Base-by-base conservation (phyloP, 2,329 filamentous ascomycete genomes). In the Aspergillus thermomutatus region DNA sequence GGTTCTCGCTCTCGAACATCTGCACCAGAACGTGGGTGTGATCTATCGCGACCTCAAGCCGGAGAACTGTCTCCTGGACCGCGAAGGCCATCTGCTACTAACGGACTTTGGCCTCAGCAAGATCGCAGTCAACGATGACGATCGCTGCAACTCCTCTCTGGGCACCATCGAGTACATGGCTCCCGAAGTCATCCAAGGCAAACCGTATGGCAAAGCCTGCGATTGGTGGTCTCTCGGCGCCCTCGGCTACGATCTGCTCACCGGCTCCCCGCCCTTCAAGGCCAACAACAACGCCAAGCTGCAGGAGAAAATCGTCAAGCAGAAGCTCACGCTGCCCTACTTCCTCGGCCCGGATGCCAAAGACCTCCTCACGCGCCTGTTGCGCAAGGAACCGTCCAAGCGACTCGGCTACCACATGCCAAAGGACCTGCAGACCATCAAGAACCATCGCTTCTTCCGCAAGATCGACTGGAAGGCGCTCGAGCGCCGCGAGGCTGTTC, bases 111-210 rank as follows among this genome's bases (percentile, higher is more conserved):
- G 94, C 4, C 84, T 99, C 19, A 96, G 91, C 77, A 99, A 99
- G 76, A 94, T 97, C 31, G 88, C 92, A 0, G 83, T 94, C 17
- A 87, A 92, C 56, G 76, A 84, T 54, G 82, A 84, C 54, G 82
- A 82, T 62, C 82, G 81, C 31, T 97, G 93, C 81, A 91, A 92
- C 75, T 96, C 91, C 45, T 89, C 97, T 63, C 85, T 97, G 9
- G 94, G 94, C 51, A 99, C 94, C 0, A 88, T 97, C 57, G 94
- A 97, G 73, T 99, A 99, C 82, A 99, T 99, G 94, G 95, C 94
- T 0, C 94, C 94, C 0, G 94, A 99, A 76, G 90, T 99, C 52
- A 86, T 99, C 59, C 84, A 87, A 60, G 92, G 92, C 59, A 87
- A 90, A 63, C 87, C 90, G 63, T 99, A 99, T 73, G 92, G 93